A percentile compares a stretch with the other conserved stretches of the same genome.
phyloP scores from a whole-genome alignment of 108 stramenopile genomes.

The Nannochloropsis salina region DNA sequence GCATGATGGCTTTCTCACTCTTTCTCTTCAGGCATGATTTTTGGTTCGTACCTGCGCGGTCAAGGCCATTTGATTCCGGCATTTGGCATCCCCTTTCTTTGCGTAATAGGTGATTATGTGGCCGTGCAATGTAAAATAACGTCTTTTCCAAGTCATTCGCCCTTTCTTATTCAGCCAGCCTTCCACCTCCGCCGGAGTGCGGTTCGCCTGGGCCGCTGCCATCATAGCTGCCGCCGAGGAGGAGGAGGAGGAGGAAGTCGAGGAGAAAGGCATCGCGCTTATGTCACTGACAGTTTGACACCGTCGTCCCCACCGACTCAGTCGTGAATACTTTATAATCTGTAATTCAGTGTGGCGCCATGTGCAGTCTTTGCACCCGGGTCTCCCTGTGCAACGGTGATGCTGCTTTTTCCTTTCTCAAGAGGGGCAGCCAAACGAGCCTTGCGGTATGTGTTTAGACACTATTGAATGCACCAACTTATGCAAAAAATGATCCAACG shows the following conservation, averaged over 20 bases:
- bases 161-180: constrained; percentile 52
- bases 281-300: neutral
- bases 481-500: too few relatives aligned
- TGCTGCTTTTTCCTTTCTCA: too few relatives aligned
- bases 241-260: neutral
- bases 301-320: neutral
- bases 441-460: too few relatives aligned
- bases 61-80: constrained; percentile 44
- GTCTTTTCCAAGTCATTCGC: constrained; percentile 44
- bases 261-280: constrained; percentile 1
- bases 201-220: neutral
- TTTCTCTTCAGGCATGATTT: constrained; percentile 33
- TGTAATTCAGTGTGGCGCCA: too few relatives aligned
- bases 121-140: constrained; percentile 43
- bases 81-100: constrained; percentile 43
- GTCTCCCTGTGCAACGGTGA: too few relatives aligned
- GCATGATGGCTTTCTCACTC: neutral
- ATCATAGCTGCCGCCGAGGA: neutral
- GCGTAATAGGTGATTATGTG: constrained; percentile 46
- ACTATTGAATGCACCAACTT: too few relatives aligned
- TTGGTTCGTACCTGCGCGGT: constrained; percentile 40
- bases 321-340: too few relatives aligned
- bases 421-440: too few relatives aligned
- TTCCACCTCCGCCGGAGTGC: constrained; percentile 23
- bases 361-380: too few relatives aligned